These are phyloP conservation scores for Solanum pinnatisectum DNA, from an alignment of 257 asterid species.

Conservation along the genomic window DNA sequence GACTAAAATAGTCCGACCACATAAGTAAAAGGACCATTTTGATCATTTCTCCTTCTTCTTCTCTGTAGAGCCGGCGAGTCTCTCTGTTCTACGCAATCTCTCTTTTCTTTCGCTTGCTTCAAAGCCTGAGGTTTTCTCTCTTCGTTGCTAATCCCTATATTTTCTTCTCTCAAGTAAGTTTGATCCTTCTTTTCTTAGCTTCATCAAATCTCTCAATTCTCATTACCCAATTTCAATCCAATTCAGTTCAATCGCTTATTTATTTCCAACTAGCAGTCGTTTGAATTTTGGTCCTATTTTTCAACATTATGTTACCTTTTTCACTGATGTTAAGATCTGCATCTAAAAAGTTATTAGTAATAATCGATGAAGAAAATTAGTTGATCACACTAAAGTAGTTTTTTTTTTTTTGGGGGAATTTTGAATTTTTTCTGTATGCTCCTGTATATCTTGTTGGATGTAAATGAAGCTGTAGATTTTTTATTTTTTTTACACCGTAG, in stretches of 20 bases:
- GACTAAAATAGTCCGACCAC: not conserved
- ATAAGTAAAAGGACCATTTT: not conserved
- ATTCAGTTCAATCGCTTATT: not conserved
- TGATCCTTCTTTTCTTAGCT: not conserved
- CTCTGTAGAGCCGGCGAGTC: constrained; percentile 6
- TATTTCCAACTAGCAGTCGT: not conserved
- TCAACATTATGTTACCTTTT: not conserved
- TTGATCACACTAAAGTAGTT: not conserved
- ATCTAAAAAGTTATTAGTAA: not conserved
- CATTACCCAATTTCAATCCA: not conserved
- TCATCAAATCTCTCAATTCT: not conserved
- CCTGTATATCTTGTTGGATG: not conserved
- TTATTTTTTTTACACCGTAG: not conserved
- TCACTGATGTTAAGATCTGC: not conserved
- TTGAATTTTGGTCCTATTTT: not conserved
- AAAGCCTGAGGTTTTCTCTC: constrained; percentile 6
- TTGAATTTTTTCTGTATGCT: not conserved
- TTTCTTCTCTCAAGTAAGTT: constrained; percentile 31
- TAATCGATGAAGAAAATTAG: not conserved
- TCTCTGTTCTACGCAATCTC: constrained; percentile 47
- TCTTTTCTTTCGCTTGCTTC: constrained; percentile 23
- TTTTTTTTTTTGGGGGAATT: not conserved
- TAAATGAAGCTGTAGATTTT: not conserved
- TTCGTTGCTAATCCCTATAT: not conserved
- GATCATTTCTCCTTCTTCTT: not conserved